Base-by-base conservation (phyloP, 352 stramenopile species). In the Phytophthora cryptogea region DNA sequence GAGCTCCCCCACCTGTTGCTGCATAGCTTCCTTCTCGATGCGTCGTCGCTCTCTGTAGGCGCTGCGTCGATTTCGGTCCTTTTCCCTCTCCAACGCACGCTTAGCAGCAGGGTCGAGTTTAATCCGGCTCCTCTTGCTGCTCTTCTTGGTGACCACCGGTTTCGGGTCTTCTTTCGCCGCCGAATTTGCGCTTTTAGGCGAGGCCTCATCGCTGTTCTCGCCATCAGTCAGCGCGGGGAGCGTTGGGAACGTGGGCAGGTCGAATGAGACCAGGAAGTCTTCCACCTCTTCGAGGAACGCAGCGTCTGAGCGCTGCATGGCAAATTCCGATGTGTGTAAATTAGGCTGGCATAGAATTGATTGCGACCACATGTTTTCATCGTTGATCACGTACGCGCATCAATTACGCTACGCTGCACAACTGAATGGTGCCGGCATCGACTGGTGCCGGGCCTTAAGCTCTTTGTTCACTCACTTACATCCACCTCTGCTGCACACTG, bases 231-330 rank as follows among this genome's bases (percentile, higher is more conserved):
- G 39, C 3, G 20, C n/a, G n/a, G 39, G 52, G 8, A 54, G 45
- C 27, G 53, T 41, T 30, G 46, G 32, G 45, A 68, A 49, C 36
- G 44, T 43, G 13, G 52, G 45, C 45, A 69, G 30, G 48, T 55
- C 54, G 49, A 64, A 65, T 10, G 54, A 69, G 47, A 59, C 35
- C 35, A 69, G 14, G 32, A 69, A 65, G 40, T 54, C 54, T n/a
- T 65, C 40, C 16, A 60, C 35, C 35, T 69, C 61, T 1, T 42
- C 55, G 8, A 65, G 48, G 48, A 66, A 66, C 36, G 41, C 33
- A 7, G 41, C 41, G 32, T 69, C 42, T 8, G 33, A 30, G 14
- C 13, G 41, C 4, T 17, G 20, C 48, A 50, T 51, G 23, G 54
- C 42, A 63, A 45, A 43, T 17, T 2, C 30, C 50, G n/a, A 52